Conservation (phyloP, 2,329 filamentous ascomycete genomes). For the Mycosphaerelloides madeirae region DNA sequence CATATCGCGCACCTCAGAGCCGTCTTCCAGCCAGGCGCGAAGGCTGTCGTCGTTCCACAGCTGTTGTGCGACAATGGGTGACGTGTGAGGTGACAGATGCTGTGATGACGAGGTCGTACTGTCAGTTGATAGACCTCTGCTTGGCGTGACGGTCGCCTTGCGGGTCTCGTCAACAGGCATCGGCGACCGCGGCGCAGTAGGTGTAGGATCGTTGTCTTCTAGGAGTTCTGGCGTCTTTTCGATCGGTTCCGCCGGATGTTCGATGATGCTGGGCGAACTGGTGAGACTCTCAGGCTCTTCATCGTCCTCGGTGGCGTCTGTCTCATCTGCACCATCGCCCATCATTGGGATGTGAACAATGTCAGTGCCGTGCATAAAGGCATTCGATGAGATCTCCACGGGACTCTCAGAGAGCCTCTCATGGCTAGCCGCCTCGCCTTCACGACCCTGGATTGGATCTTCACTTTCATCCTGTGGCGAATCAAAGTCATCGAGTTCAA, state of each 20-base stretch:
- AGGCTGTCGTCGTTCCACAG: constrained; percentile 85
- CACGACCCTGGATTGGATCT: constrained; percentile 23
- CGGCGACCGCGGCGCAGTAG: constrained; percentile 26
- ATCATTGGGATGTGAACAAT: constrained; percentile 32
- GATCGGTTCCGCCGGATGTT: constrained; percentile 22
- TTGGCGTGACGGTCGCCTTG: constrained; percentile 7
- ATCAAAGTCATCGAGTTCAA: constrained; percentile 68
- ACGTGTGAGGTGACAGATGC: constrained; percentile 21
- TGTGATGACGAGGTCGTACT: constrained; percentile 22
- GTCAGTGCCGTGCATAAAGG: constrained; percentile 37
- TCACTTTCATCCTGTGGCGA: constrained; percentile 45
- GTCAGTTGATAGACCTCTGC: constrained; percentile 19
- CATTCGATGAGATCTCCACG: constrained; percentile 56
- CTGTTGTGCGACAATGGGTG: constrained; percentile 46
- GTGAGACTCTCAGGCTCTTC: constrained; percentile 24
- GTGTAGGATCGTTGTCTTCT: constrained; percentile 29
- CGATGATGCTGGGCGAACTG: constrained; percentile 29
- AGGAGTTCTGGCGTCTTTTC: constrained; percentile 15
- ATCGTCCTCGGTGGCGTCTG: constrained; percentile 18
- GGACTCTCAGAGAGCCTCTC: constrained; percentile 63
- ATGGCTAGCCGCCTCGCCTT: constrained; percentile 17
- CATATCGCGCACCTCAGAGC: constrained; percentile 79
- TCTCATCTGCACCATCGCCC: constrained; percentile 18
- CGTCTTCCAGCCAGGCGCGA: constrained; percentile 74
- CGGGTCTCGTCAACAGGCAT: constrained; percentile 11